These are phyloP conservation scores for Spongospora subterranea DNA, from an alignment of 208 protist genomes.

Conservation along the genomic window DNA sequence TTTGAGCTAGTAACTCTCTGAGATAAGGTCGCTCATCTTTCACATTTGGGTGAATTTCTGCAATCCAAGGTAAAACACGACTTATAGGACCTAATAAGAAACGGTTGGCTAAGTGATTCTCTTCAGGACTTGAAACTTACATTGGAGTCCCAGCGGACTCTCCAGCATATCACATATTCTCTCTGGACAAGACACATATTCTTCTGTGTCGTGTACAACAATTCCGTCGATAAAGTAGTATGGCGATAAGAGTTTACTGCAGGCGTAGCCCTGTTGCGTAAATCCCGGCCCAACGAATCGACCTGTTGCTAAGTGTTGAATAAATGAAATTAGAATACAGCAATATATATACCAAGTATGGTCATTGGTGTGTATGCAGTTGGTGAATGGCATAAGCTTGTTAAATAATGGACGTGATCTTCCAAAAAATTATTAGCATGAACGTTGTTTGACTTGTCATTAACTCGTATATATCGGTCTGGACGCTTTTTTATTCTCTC, in stretches of 20 bases:
- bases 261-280: neutral
- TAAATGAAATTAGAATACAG: neutral
- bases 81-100: neutral
- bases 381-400: neutral
- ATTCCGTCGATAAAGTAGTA: neutral
- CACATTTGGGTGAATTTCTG: neutral
- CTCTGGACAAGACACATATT: conserved; percentile 16
- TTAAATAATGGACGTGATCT: neutral
- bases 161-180: conserved; percentile 38
- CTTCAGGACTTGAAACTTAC: neutral
- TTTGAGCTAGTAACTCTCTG: neutral
- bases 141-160: neutral
- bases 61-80: conserved; percentile 2
- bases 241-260: neutral
- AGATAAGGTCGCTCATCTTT: neutral
- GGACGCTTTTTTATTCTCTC: neutral
- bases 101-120: neutral
- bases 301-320: neutral
- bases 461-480: neutral
- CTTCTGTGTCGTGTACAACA: conserved; percentile 22
- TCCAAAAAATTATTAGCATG: neutral
- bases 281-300: neutral
- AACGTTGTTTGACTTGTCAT: neutral
- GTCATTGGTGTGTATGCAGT: neutral
- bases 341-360: neutral